These are phyloP conservation scores for Coemansia sp. DNA, from an alignment of 192 early-diverging fungal species.

Conservation along the genomic window DNA sequence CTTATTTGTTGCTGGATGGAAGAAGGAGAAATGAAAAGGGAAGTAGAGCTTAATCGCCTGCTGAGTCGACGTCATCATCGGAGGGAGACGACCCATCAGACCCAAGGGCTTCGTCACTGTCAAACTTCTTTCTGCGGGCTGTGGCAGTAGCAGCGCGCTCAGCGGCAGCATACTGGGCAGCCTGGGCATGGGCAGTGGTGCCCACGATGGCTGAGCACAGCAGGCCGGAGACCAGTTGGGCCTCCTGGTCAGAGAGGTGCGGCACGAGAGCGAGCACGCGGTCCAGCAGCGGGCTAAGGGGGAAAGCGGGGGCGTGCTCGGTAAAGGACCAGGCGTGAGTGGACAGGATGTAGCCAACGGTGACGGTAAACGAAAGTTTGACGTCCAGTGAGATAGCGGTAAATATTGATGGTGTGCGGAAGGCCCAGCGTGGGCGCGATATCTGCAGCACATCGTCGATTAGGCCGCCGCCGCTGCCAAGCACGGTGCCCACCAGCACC, in stretches of 20 bases:
- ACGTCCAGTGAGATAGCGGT: conserved; percentile 38
- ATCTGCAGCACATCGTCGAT: conserved; percentile 57
- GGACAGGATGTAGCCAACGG: conserved; percentile 48
- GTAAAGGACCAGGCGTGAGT: conserved; percentile 55
- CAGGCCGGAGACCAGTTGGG: conserved; percentile 39
- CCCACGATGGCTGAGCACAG: conserved; percentile 50
- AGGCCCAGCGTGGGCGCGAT: conserved; percentile 30
- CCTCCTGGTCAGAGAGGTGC: conserved; percentile 43
- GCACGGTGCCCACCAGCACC: conserved; percentile 49
- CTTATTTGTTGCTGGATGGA: background rate
- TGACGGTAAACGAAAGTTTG: conserved; percentile 47
- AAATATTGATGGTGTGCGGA: conserved; percentile 51
- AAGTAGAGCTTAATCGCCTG: conserved; percentile 1
- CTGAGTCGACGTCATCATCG: background rate
- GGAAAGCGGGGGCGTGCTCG: conserved; percentile 40
- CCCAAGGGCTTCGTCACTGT: conserved; percentile 5
- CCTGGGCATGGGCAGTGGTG: conserved; percentile 28
- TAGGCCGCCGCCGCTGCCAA: conserved; percentile 56
- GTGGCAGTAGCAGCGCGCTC: conserved; percentile 20
- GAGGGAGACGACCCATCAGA: background rate
- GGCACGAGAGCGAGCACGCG: conserved; percentile 34
- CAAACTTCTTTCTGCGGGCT: conserved; percentile 40
- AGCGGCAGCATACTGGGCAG: conserved; percentile 22
- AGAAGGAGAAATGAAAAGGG: background rate
- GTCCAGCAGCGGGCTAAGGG: conserved; percentile 38